Base-by-base conservation (phyloP, 768 basidiomycete species). In the Kwoniella dejecticola region DNA sequence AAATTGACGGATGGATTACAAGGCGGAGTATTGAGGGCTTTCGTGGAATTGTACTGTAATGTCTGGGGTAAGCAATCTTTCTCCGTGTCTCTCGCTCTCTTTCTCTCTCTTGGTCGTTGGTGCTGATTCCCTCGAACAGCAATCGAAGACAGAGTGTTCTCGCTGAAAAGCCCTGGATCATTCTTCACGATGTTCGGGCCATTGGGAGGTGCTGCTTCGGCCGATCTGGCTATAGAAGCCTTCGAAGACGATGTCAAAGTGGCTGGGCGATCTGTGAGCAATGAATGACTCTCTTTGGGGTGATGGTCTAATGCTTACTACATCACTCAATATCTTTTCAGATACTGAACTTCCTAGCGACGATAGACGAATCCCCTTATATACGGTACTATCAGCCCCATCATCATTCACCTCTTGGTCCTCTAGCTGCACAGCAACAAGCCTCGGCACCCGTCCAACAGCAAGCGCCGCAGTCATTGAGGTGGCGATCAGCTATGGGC, bases 111-210 rank as follows among this genome's bases (percentile, higher is more conserved):
- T n/a, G n/a, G n/a, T n/a, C n/a, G n/a, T n/a, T n/a, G n/a, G n/a
- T n/a, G n/a, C n/a, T 30, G 21, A 2, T 13, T n/a, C 12, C 19
- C 23, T 26, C 21, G 12, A 54, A 23, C 48, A 98, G 95, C 89
- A 13, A 82, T 87, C 53, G 95, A 99, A 79, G 84, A 89, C 3
- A 89, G 92, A 72, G 82, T 86, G 8, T 99, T 95, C 82, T 89
- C 88, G 5, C 72, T 92, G 50, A 84, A 89, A 54, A 80, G 85
- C 1, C 94, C 94, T 0, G 83, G 84, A 46, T 80, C 87, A 31
- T 96, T 98, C 83, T 95, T 89, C 79, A 89, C 88, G 63, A 83
- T 92, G 63, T 98, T 88, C 77, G 90, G 89, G 59, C 90, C 93
- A 0, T 89, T 90, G 0, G 84, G 88, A 57, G 68, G 83, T 41